phyloP scores from a whole-genome alignment of 1,139 yeast genomes.

The Cylindricascospora bacillispora region DNA sequence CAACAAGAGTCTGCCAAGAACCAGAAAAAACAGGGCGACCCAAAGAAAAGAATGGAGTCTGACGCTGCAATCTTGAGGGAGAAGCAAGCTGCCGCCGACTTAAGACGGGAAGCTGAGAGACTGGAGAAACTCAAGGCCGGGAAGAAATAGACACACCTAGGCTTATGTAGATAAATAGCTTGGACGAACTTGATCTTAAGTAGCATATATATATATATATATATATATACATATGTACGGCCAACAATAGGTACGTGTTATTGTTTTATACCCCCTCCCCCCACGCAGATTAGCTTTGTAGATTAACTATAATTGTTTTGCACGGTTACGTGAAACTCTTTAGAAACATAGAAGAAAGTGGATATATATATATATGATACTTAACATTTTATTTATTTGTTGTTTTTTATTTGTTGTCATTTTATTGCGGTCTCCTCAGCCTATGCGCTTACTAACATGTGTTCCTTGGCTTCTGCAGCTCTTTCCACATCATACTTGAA shows the following conservation, averaged over 20 bases:
- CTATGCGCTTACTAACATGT: constrained; percentile 11
- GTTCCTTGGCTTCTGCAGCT: constrained; percentile 40
- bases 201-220: neutral
- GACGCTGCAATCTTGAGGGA: constrained; percentile 83
- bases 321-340: too few relatives aligned
- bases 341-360: too few relatives aligned
- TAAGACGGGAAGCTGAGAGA: constrained; percentile 38
- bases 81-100: constrained; percentile 76
- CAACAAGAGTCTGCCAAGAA: constrained; percentile 47
- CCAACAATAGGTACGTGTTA: neutral
- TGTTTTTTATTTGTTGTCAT: too few relatives aligned
- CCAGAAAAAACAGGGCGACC: constrained; percentile 70
- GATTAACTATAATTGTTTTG: too few relatives aligned
- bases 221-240: neutral
- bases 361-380: too few relatives aligned
- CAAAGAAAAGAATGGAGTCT: constrained; percentile 66
- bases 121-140: constrained; percentile 14
- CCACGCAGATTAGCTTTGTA: too few relatives aligned
- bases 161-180: too few relatives aligned
- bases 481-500: constrained; percentile 88
- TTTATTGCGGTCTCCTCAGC: too few relatives aligned
- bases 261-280: too few relatives aligned
- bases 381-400: too few relatives aligned
- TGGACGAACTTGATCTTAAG: neutral
- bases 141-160: constrained; percentile 8